Percentiles rank a stretch among this genome's conserved stretches.
Evolutionary conservation across 805 yeast species (phyloP).

Genomic region (Candida gorgasii): DNA sequence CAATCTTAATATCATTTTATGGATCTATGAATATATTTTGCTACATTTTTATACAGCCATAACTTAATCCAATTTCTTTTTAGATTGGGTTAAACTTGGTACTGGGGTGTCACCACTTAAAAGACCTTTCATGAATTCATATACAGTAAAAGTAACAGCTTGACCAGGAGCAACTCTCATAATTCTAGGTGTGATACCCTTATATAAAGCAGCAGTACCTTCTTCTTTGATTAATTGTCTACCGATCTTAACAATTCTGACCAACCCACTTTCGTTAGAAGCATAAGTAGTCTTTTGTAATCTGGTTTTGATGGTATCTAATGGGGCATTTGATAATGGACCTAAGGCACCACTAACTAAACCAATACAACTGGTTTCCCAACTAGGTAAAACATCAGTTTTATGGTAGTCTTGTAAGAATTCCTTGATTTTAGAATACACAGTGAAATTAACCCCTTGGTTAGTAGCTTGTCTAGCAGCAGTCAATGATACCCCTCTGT

Average conservation of each 20-base stretch:
- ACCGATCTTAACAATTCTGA: conserved; percentile 79
- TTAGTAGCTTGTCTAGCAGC: conserved; percentile 98
- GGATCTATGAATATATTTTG: conserved; percentile 7
- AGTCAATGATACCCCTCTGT: conserved; percentile 93
- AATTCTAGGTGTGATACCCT: conserved; percentile 95
- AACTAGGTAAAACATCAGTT: conserved; percentile 69
- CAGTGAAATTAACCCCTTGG: conserved; percentile 98
- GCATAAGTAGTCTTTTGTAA: conserved; percentile 85
- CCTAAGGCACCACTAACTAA: conserved; percentile 95
- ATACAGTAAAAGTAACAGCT: conserved; percentile 96
- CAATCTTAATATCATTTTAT: too few species aligned
- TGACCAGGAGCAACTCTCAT: conserved; percentile 99
- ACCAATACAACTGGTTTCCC: conserved; percentile 93
- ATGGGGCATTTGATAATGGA: conserved; percentile 95
- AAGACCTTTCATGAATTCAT: conserved; percentile 77
- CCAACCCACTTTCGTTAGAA: conserved; percentile 66
- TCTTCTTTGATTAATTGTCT: conserved; percentile 81
- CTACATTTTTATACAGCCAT: neutral
- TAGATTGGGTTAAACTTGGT: conserved; percentile 15
- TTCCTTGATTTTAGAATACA: conserved; percentile 81
- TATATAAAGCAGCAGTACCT: conserved; percentile 54
- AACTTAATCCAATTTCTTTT: conserved; percentile 17
- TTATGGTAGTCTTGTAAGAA: conserved; percentile 62
- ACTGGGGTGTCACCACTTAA: conserved; percentile 41
- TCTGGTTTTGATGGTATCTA: conserved; percentile 95